phyloP scores from a whole-genome alignment of 2,329 filamentous ascomycete species.

The Diaporthe humulicola region DNA sequence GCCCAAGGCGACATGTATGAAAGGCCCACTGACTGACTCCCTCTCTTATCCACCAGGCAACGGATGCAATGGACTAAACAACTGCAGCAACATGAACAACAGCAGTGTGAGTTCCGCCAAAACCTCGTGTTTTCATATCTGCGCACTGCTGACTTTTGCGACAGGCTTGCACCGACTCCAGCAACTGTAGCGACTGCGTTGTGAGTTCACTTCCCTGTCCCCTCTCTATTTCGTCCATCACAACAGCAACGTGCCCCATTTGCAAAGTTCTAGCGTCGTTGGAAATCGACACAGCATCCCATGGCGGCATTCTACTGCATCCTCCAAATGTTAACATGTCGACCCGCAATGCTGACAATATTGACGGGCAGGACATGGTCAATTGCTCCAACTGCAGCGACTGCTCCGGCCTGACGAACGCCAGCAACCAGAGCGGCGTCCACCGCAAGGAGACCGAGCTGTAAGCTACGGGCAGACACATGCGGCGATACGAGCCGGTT shows the following conservation, averaged over 20 bases:
- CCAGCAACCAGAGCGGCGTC: constrained; percentile 31
- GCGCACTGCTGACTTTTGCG: not conserved
- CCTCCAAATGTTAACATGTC: not conserved
- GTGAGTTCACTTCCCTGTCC: not conserved
- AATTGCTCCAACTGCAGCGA: constrained; percentile 37
- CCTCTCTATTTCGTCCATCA: not conserved
- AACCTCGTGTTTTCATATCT: not conserved
- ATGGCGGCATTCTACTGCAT: not conserved
- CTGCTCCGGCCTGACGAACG: constrained; percentile 27
- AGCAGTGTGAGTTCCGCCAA: not conserved
- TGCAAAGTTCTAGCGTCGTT: not conserved
- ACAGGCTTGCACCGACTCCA: constrained; percentile 21
- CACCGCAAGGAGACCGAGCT: constrained; percentile 30
- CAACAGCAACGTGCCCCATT: not conserved
- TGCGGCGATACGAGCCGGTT: not conserved
- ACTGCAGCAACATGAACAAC: constrained; percentile 36
- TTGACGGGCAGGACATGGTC: constrained; percentile 21
- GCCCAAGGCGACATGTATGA: not conserved
- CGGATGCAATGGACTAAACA: not conserved
- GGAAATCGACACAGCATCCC: not conserved
- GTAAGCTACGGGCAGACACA: not conserved
- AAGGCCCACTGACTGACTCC: not conserved
- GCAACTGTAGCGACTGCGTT: constrained; percentile 25
- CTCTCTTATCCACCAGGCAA: not conserved
- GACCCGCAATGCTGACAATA: not conserved